Base-by-base conservation (phyloP, 2,329 filamentous ascomycete species). In the Chaetomium sp. region DNA sequence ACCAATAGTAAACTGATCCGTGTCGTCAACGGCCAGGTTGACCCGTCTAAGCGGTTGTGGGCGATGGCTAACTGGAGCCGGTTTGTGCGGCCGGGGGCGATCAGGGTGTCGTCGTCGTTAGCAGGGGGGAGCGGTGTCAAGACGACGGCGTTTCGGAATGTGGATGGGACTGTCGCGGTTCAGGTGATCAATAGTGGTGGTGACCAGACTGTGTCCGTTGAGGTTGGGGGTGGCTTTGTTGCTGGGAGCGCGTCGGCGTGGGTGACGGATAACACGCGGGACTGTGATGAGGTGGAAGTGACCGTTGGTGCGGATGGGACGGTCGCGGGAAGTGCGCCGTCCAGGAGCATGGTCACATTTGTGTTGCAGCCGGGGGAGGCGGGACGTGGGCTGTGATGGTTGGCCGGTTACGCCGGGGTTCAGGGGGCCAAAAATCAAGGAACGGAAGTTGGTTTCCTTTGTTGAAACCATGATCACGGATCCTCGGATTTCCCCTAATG, bases 121-220 rank as follows among this genome's bases (percentile, higher is more conserved):
- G 62, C 59, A 2, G 53, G 49, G 1, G 55, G 51, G 3, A 46
- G 52, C 4, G 55, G 58, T 8, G 5, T 67, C 34, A 58, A 49
- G 52, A 61, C 59, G 6, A 49, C 65, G 2, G 68, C 64, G 2
- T 69, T 70, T 35, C 54, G 62, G 57, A 74, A 73, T 57, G 61
- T 59, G 1, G 68, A 72, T 37, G 69, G 67, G 0, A 61, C 56
- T 7, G 59, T 72, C 1, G 67, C 66, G 1, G 66, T 69, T 11
- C 58, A 63, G 49, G 59, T 69, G 12, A 66, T 68, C 53, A 71
- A 70, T 45, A 60, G 61, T 12, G 36, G 36, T 11, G 36, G 36
- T 27, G 47, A 32, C 8, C 9, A 11, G 12, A 37, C 36, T 12
- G 47, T 49, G 11, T n/a, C 12, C 40, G 54, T 58, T 2, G 56